Conservation (phyloP, 2,329 filamentous ascomycete species). For the Helotiales sp. region DNA sequence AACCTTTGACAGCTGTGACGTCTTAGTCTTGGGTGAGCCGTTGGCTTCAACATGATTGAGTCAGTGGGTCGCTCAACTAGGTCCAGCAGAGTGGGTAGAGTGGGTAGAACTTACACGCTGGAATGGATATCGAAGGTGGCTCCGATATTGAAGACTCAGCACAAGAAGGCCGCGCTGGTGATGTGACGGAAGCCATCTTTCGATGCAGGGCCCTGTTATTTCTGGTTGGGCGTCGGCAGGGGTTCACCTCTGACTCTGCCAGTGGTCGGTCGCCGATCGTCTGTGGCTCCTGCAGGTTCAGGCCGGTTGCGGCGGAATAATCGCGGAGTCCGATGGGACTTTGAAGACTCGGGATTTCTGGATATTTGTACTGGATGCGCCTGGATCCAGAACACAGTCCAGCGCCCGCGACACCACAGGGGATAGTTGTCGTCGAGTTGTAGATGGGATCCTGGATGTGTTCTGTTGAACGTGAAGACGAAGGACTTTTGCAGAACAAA, state of each 20-base stretch:
- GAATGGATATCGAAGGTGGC: too few relatives aligned
- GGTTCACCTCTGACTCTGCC: not conserved
- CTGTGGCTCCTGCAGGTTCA: too few relatives aligned
- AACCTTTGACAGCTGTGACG: slow-evolving; percentile 14
- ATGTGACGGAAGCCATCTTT: not conserved
- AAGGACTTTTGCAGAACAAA: not conserved
- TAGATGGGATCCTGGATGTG: not conserved
- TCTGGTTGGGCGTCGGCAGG: not conserved
- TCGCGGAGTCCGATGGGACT: not conserved
- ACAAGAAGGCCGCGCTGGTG: not conserved
- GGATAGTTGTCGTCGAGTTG: too few relatives aligned
- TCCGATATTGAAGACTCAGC: too few relatives aligned
- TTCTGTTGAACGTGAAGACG: not conserved
- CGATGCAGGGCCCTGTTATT: not conserved
- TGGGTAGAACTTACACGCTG: not conserved
- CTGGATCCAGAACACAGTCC: too few relatives aligned
- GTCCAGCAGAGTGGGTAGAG: not conserved
- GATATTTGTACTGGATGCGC: too few relatives aligned
- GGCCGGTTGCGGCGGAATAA: too few relatives aligned
- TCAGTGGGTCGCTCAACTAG: slow-evolving; percentile 3
- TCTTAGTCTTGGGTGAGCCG: not conserved
- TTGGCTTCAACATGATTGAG: not conserved
- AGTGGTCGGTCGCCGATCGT: not conserved
- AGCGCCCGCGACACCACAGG: too few relatives aligned
- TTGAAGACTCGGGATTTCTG: not conserved